Percentiles rank a stretch among this genome's conserved stretches.
These are phyloP conservation scores for Moricandia moricandioides DNA, from an alignment of 345 rosid genomes.

Conservation along the genomic window DNA sequence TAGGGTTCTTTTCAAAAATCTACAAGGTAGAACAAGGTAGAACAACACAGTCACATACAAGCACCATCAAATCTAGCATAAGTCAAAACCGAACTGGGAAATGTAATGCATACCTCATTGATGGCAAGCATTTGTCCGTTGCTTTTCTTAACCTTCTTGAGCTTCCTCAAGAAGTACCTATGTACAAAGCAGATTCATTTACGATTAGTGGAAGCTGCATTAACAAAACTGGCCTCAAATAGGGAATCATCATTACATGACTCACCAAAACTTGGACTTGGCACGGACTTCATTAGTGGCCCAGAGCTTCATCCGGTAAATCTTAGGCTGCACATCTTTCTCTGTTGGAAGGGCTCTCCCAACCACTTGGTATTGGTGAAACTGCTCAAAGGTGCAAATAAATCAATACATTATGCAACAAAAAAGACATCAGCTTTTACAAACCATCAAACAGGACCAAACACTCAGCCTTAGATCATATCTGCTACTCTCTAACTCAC, in stretches of 20 bases:
- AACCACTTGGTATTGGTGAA: constrained; percentile 67
- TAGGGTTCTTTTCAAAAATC: constrained; percentile 64
- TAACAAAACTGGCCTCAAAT: not conserved
- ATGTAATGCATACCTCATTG: constrained; percentile 41
- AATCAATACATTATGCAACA: not conserved
- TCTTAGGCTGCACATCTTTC: constrained; percentile 56
- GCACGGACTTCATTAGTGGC: constrained; percentile 62
- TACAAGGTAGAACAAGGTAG: constrained; percentile 20
- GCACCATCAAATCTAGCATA: too few relatives aligned
- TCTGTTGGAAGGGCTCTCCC: constrained; percentile 61
- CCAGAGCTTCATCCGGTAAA: constrained; percentile 65
- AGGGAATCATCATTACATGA: not conserved
- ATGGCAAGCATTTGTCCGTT: constrained; percentile 56
- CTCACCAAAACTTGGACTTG: constrained; percentile 63
- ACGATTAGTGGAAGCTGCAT: not conserved
- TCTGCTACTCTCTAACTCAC: not conserved
- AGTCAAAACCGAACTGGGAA: not conserved
- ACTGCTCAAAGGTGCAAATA: constrained; percentile 33
- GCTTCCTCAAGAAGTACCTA: constrained; percentile 52
- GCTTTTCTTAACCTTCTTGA: constrained; percentile 55
- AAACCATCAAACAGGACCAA: not conserved
- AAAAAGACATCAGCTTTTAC: not conserved
- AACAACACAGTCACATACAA: not conserved
- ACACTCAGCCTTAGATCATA: not conserved
- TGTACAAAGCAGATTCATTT: not conserved